phyloP scores from a whole-genome alignment of 2,329 filamentous ascomycete species.

The Talaromyces sp. region DNA sequence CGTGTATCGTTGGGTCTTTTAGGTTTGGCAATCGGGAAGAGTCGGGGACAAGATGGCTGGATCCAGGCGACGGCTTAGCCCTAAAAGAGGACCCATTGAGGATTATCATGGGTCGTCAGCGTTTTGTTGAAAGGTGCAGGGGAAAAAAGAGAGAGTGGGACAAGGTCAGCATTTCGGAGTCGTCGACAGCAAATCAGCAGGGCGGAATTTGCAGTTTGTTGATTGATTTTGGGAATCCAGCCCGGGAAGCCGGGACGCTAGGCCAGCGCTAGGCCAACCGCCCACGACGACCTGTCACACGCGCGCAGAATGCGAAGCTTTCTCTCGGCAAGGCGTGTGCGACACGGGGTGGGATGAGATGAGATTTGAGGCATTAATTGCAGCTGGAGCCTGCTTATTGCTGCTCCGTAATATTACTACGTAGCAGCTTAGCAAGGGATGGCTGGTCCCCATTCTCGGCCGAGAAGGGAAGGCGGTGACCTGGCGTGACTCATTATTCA shows the following conservation, averaged over 20 bases:
- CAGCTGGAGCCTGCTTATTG: no score
- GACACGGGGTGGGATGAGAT: background rate
- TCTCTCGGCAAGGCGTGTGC: background rate
- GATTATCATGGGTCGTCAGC: background rate
- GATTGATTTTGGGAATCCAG: background rate
- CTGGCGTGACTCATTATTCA: no score
- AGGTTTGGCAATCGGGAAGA: constrained; percentile 23
- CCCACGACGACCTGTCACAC: background rate
- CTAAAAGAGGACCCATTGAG: background rate
- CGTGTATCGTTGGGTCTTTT: background rate
- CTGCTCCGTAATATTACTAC: no score
- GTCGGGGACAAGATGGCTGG: constrained; percentile 15
- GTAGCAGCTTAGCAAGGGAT: background rate
- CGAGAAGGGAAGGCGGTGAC: background rate
- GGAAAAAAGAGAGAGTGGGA: background rate
- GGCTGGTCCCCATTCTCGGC: background rate
- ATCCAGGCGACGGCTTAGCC: background rate
- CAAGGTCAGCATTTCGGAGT: background rate
- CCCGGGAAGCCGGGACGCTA: constrained; percentile 11
- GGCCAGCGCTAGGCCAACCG: background rate
- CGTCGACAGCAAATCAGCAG: background rate
- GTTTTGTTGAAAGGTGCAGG: background rate
- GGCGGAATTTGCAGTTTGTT: background rate
- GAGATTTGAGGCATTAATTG: background rate
- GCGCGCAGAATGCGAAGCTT: background rate